Evolutionary conservation across 2,329 filamentous ascomycete species (phyloP).

Genomic region (Alternaria sp.): DNA sequence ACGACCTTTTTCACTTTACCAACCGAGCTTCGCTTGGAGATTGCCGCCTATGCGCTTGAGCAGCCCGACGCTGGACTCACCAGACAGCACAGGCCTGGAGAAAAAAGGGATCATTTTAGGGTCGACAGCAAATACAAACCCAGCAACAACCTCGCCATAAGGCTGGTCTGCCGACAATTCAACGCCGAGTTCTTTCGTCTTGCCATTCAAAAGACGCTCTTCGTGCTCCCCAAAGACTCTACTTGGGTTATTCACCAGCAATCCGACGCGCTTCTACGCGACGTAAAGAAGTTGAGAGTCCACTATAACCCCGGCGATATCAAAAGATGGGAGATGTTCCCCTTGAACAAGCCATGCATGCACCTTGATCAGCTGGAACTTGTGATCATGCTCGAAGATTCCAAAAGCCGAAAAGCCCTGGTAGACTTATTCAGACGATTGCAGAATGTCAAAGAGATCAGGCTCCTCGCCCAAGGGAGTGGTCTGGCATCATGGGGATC

Average conservation of each 20-base stretch:
- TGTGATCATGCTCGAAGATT: slow-evolving; percentile 26
- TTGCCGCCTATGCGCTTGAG: slow-evolving; percentile 37
- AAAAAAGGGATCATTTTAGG: not conserved
- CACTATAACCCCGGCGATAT: slow-evolving; percentile 40
- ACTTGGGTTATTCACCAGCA: slow-evolving; percentile 24
- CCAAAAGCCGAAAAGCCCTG: slow-evolving; percentile 41
- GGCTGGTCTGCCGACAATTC: slow-evolving; percentile 52
- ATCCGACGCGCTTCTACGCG: slow-evolving; percentile 30
- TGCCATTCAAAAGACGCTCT: slow-evolving; percentile 49
- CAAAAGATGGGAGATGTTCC: slow-evolving; percentile 41
- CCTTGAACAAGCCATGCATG: slow-evolving; percentile 44
- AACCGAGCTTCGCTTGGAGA: slow-evolving; percentile 47
- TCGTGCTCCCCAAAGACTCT: slow-evolving; percentile 36
- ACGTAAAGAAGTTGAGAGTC: slow-evolving; percentile 45
- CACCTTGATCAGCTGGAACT: slow-evolving; percentile 37
- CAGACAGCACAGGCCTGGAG: not conserved
- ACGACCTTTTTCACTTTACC: slow-evolving; percentile 44
- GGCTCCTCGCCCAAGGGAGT: slow-evolving; percentile 40
- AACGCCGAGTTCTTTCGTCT: slow-evolving; percentile 46
- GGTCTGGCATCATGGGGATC: slow-evolving; percentile 5
- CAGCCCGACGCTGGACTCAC: slow-evolving; percentile 38
- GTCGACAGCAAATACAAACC: slow-evolving; percentile 12
- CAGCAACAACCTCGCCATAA: slow-evolving; percentile 38
- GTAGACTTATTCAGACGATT: slow-evolving; percentile 47
- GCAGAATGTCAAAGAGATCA: slow-evolving; percentile 43